Percentiles rank a stretch among this genome's conserved stretches.
phyloP scores from a whole-genome alignment of 257 asterid species.

The Agastache rugosa region DNA sequence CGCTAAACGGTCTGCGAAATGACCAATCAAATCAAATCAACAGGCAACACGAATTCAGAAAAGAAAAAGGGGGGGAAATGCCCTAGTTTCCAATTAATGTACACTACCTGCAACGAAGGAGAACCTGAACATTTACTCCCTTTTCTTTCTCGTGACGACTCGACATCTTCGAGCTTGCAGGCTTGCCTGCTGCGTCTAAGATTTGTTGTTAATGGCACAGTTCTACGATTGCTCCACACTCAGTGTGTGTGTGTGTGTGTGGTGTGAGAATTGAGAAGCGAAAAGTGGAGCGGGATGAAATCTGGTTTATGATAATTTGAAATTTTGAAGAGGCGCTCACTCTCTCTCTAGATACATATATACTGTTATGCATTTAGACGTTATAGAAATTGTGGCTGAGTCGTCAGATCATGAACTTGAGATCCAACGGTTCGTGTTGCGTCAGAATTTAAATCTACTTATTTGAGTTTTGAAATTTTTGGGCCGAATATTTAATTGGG shows the following conservation, averaged over 20 bases:
- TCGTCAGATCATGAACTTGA: conserved; percentile 1
- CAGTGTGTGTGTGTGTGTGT: conserved; percentile 1
- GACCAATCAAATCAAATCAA: neutral
- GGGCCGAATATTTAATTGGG: neutral
- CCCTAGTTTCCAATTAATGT: conserved; percentile 17
- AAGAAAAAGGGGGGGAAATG: neutral
- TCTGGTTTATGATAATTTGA: conserved; percentile 33
- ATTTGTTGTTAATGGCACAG: conserved; percentile 1
- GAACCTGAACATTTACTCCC: conserved; percentile 94
- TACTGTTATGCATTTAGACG: neutral
- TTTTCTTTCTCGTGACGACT: conserved; percentile 76
- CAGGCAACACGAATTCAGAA: neutral
- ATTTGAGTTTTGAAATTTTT: neutral
- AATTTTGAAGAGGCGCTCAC: conserved; percentile 38
- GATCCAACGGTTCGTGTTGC: conserved; percentile 35
- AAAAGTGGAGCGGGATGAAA: conserved; percentile 40
- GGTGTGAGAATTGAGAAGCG: conserved; percentile 43
- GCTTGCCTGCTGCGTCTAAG: conserved; percentile 33
- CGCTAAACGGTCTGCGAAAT: conserved; percentile 80
- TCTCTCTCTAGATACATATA: neutral
- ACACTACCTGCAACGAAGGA: conserved; percentile 90
- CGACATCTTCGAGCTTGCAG: conserved; percentile 57
- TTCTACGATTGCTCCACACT: conserved; percentile 1
- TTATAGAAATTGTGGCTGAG: neutral
- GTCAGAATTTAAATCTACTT: conserved; percentile 4